A percentile compares a stretch with the other conserved stretches of the same genome.
phyloP scores from a whole-genome alignment of 768 basidiomycete species.

The Tephrocybe sp. region DNA sequence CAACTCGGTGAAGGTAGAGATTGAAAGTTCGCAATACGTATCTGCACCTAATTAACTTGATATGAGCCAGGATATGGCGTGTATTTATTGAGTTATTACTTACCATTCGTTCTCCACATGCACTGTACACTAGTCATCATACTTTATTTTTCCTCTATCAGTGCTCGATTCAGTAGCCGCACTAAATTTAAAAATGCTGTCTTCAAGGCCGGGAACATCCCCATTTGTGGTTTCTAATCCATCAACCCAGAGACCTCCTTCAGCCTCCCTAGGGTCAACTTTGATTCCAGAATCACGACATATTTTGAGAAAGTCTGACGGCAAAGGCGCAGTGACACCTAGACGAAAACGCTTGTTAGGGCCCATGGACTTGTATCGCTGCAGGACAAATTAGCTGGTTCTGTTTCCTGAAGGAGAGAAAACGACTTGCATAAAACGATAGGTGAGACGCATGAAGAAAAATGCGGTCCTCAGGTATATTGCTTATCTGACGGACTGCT shows the following conservation, averaged over 20 bases:
- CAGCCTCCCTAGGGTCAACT: conserved; percentile 29
- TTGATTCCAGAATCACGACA: conserved; percentile 46
- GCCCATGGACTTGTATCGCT: conserved; percentile 49
- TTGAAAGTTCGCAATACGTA: neutral
- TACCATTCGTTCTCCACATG: conserved; percentile 2
- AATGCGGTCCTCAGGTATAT: conserved; percentile 43
- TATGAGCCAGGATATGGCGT: neutral
- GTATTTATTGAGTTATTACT: conserved; percentile 8
- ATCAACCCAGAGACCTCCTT: conserved; percentile 48
- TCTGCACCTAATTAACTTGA: neutral
- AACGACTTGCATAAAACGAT: conserved; percentile 47
- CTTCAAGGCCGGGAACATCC: conserved; percentile 35
- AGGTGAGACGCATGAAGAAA: conserved; percentile 62
- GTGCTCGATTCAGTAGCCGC: conserved; percentile 18
- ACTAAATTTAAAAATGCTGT: conserved; percentile 8
- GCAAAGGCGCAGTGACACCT: conserved; percentile 55
- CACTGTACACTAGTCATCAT: conserved; percentile 7
- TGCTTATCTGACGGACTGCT: conserved; percentile 21
- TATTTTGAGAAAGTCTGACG: conserved; percentile 48
- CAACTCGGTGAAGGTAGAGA: conserved; percentile 2
- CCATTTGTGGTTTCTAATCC: conserved; percentile 32
- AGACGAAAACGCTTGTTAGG: conserved; percentile 49
- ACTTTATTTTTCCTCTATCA: conserved; percentile 1
- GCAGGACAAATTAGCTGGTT: neutral
- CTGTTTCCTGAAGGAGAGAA: neutral